Percentiles rank a stretch among this genome's conserved stretches.
Conservation (phyloP, 495 filamentous ascomycete species). For the Annulohypoxylon stygium region DNA sequence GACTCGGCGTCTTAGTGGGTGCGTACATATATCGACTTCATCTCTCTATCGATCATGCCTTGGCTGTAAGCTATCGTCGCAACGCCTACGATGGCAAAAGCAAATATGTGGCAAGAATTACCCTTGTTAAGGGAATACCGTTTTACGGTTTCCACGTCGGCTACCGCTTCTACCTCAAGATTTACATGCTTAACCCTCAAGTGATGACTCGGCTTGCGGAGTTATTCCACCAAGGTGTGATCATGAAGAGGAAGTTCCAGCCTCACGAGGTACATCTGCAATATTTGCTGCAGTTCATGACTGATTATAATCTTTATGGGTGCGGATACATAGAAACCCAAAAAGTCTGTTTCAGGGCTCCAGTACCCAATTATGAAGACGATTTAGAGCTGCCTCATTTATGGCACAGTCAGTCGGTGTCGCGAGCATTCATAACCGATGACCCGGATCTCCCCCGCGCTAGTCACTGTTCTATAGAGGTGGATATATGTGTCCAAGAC, state of each 20-base stretch:
- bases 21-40: slow-evolving; percentile 79
- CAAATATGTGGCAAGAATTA: slow-evolving; percentile 88
- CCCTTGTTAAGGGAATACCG: slow-evolving; percentile 90
- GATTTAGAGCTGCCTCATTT: slow-evolving; percentile 70
- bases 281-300: slow-evolving; percentile 96
- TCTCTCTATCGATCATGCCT: slow-evolving; percentile 84
- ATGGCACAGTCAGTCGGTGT: slow-evolving; percentile 81
- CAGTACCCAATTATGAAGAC: slow-evolving; percentile 75
- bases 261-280: slow-evolving; percentile 94
- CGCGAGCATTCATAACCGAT: slow-evolving; percentile 65
- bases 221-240: slow-evolving; percentile 84
- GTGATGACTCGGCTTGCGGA: slow-evolving; percentile 87
- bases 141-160: slow-evolving; percentile 97
- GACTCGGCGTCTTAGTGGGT: slow-evolving; percentile 64
- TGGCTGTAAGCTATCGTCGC: slow-evolving; percentile 84
- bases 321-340: slow-evolving; percentile 79
- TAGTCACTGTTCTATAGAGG: slow-evolving; percentile 89
- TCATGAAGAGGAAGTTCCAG: slow-evolving; percentile 86
- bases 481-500: slow-evolving; percentile 88
- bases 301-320: slow-evolving; percentile 95
- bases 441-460: slow-evolving; percentile 75
- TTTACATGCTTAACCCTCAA: slow-evolving; percentile 88
- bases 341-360: slow-evolving; percentile 77
- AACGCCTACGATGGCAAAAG: slow-evolving; percentile 75
- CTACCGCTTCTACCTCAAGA: slow-evolving; percentile 90